Evolutionary conservation across 1,284 basidiomycete genomes (phyloP).

Genomic region (Ceratobasidium sp.): DNA sequence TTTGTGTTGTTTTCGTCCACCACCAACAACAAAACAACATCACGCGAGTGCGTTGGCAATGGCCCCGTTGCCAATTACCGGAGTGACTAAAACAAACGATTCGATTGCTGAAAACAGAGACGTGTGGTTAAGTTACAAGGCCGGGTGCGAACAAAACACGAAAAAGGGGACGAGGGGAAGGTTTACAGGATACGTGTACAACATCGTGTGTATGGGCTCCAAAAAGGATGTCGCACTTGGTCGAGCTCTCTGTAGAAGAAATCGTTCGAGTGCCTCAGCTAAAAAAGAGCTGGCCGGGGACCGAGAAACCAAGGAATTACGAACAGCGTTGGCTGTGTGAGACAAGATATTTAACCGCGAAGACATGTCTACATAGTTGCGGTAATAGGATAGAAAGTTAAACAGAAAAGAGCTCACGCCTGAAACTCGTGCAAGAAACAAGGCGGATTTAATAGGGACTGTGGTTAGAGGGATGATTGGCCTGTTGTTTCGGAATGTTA

Average conservation of each 20-base stretch:
- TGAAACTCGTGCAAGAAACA: not conserved
- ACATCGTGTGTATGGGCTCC: not conserved
- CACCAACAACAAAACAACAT: slow-evolving; percentile 24
- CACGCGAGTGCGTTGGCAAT: slow-evolving; percentile 19
- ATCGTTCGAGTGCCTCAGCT: slow-evolving; percentile 4
- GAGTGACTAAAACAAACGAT: slow-evolving; percentile 23
- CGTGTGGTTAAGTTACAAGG: slow-evolving; percentile 33
- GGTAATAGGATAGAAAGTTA: not conserved
- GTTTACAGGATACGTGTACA: slow-evolving; percentile 23
- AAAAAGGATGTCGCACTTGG: slow-evolving; percentile 4
- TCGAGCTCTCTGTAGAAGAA: not conserved
- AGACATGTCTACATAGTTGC: not conserved
- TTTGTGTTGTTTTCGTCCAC: not conserved
- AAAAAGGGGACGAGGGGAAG: not conserved
- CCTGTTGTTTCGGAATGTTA: slow-evolving; percentile 30
- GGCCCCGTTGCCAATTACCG: slow-evolving; percentile 25
- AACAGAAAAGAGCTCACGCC: not conserved
- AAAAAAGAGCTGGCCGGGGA: not conserved
- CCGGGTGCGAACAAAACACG: not conserved
- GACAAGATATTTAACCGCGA: slow-evolving; percentile 5
- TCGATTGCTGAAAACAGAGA: slow-evolving; percentile 22
- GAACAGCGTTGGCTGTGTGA: not conserved
- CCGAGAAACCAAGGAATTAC: no score
- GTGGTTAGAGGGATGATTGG: not conserved
- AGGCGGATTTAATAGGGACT: slow-evolving; percentile 18